Evolutionary conservation across 179 eudicot species (phyloP).

Genomic region (Carnegiea gigantea): DNA sequence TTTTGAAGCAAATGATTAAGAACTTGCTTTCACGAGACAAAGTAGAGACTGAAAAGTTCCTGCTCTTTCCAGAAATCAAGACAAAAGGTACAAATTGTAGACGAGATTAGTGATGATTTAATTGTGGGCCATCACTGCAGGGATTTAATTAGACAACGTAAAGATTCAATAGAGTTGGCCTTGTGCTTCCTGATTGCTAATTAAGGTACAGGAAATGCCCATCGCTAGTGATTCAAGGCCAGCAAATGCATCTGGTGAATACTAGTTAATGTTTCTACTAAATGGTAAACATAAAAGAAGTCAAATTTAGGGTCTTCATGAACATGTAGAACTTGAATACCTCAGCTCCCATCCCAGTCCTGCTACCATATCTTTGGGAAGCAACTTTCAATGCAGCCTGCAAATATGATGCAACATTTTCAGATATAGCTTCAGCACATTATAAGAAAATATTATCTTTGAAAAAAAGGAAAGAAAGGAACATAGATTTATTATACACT

Average conservation of each 20-base stretch:
- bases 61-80: not conserved
- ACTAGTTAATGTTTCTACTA: not conserved
- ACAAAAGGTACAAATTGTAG: not conserved
- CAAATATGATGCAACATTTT: slow-evolving; percentile 12
- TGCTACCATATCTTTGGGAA: slow-evolving; percentile 61
- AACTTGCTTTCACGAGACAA: not conserved
- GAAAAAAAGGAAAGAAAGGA: not conserved
- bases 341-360: slow-evolving; percentile 71
- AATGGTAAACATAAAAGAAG: not conserved
- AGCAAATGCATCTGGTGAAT: not conserved
- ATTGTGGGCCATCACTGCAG: not conserved
- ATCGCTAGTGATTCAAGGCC: not conserved
- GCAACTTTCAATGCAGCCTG: slow-evolving; percentile 75
- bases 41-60: not conserved
- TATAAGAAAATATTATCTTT: not conserved
- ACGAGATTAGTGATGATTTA: not conserved
- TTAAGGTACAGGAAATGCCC: not conserved
- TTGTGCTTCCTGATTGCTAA: not conserved
- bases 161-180: not conserved
- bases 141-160: not conserved
- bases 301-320: not conserved
- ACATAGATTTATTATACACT: not conserved
- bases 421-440: not conserved
- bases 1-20: not conserved
- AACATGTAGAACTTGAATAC: slow-evolving; percentile 34